These are phyloP conservation scores for Boletus reticulatus DNA, from an alignment of 768 basidiomycete genomes.

Conservation along the genomic window DNA sequence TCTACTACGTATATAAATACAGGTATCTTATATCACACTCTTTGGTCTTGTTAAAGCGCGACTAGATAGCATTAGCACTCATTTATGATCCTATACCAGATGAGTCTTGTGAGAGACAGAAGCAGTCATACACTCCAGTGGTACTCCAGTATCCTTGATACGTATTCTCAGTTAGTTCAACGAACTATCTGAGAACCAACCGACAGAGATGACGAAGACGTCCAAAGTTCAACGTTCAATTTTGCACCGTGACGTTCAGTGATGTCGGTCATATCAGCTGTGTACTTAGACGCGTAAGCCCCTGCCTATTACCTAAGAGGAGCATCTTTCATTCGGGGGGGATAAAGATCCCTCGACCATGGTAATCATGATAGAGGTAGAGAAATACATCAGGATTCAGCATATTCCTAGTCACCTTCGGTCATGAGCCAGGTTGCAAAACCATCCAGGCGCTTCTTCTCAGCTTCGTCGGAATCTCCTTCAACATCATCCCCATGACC, in stretches of 20 bases:
- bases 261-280: too few relatives aligned
- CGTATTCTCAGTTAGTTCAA: too few relatives aligned
- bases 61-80: background rate
- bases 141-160: too few relatives aligned
- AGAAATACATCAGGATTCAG: constrained; percentile 6
- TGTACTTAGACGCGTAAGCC: too few relatives aligned
- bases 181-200: too few relatives aligned
- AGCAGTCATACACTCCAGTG: too few relatives aligned
- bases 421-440: constrained; percentile 87
- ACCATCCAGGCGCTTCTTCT: constrained; percentile 82
- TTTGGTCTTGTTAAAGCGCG: background rate
- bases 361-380: background rate
- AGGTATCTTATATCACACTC: constrained; percentile 9
- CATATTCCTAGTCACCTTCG: constrained; percentile 58
- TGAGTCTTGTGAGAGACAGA: too few relatives aligned
- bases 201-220: too few relatives aligned
- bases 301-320: too few relatives aligned
- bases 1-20: background rate
- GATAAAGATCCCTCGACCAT: background rate
- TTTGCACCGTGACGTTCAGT: too few relatives aligned
- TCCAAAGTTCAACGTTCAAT: too few relatives aligned
- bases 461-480: constrained; percentile 67
- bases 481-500: constrained; percentile 63
- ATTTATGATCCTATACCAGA: too few relatives aligned
- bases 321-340: background rate